These are phyloP conservation scores for Cystoderma amianthinum DNA, from an alignment of 768 basidiomycete species.

Conservation along the genomic window DNA sequence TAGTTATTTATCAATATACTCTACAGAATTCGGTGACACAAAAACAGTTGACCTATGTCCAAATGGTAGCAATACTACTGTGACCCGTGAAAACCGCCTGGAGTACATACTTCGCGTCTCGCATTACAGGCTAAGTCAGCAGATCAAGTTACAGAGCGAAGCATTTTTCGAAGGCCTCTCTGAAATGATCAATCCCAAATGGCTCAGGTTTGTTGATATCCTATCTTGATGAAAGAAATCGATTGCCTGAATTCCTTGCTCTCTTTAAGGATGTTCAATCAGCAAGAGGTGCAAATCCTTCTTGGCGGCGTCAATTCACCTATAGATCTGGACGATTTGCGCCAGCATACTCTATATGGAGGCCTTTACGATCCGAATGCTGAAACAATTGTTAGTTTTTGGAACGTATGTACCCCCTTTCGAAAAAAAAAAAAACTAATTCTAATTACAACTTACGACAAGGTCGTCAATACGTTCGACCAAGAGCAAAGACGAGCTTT, in stretches of 20 bases:
- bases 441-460: not conserved
- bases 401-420: slow-evolving; percentile 58
- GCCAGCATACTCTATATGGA: slow-evolving; percentile 73
- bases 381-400: slow-evolving; percentile 70
- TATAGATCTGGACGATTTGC: slow-evolving; percentile 79
- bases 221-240: not conserved
- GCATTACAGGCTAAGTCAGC: slow-evolving; percentile 81
- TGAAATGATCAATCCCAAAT: slow-evolving; percentile 88
- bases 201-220: slow-evolving; percentile 51
- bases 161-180: slow-evolving; percentile 90
- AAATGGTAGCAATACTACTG: slow-evolving; percentile 74
- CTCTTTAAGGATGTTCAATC: slow-evolving; percentile 83
- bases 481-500: slow-evolving; percentile 75
- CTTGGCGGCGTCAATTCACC: slow-evolving; percentile 85
- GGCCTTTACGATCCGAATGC: slow-evolving; percentile 71
- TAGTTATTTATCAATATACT: slow-evolving; percentile 2
- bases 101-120: slow-evolving; percentile 88
- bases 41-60: slow-evolving; percentile 73
- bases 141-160: slow-evolving; percentile 79
- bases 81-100: slow-evolving; percentile 85
- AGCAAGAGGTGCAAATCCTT: slow-evolving; percentile 88
- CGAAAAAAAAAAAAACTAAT: not conserved
- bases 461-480: slow-evolving; percentile 76
- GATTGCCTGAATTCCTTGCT: not conserved
- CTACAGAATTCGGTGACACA: slow-evolving; percentile 74